Evolutionary conservation across 768 basidiomycete species (phyloP), one percentile per base, ranked within the genome.

Genomic region (Pleurotus salmoneostramineus): DNA sequence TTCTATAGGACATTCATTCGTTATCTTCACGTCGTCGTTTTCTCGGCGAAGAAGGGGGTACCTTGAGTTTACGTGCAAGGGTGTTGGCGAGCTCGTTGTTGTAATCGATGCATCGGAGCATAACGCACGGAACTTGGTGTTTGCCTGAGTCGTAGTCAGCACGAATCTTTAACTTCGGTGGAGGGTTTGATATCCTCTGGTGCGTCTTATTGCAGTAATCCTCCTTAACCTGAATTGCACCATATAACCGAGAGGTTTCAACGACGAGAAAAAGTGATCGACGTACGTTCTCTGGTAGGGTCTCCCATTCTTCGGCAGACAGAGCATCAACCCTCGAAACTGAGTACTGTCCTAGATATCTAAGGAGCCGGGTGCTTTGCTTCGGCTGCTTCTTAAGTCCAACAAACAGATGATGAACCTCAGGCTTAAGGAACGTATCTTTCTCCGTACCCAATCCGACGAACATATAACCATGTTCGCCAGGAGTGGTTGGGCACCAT

Each of bases 401-500:
- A 14, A 83, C 71, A 56, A 83, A 83, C 6, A 83, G 56, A 57
- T 80, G 73, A 17, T 74, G 74, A 7, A 68, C 62, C 35, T 78
- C 75, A 11, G 77, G 69, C 42, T 67, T 59, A 40, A 62, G 59
- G 62, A 82, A 83, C 5, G 73, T 72, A 42, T 74, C 67, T 44
- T 71, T 68, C 43, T 83, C 82, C 43, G 68, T 72, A 6, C 77
- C 77, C 52, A 83, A 70, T 14, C 81, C 82, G 31, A 83, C 80
- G 47, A 83, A 83, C 68, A 84, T 79, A 61, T 75, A 84, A 1
- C 82, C 82, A 58, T 83, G 79, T 54, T 77, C 65, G 6, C 82
- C 82, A 7, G 80, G 79, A 1, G 56, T 63, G 4, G 69, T 65
- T 2, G 82, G 82, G 46, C 78, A 79, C 83, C 82, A 84, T 8